These are phyloP conservation scores for Paecilomyces variotii DNA, from an alignment of 2,329 filamentous ascomycete species.

Conservation along the genomic window DNA sequence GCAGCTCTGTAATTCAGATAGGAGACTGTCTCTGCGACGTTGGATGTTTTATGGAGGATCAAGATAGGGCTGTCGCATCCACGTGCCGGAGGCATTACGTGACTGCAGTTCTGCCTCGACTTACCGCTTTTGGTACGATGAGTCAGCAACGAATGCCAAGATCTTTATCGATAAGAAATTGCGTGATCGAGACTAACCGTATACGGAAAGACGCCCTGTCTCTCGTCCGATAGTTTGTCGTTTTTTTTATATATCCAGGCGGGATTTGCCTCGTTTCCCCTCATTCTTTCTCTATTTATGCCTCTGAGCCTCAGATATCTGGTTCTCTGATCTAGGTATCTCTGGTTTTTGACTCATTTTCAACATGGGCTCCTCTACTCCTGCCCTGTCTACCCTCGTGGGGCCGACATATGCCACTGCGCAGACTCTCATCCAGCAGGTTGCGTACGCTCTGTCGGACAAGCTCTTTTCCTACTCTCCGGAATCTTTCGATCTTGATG, in stretches of 20 bases:
- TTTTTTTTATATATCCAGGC: slow-evolving; percentile 2
- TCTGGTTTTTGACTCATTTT: slow-evolving; percentile 4
- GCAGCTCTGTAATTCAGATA: background rate
- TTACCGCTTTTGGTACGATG: background rate
- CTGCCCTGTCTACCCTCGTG: slow-evolving; percentile 54
- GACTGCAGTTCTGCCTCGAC: background rate
- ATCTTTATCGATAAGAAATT: slow-evolving; percentile 12
- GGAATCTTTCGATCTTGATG: slow-evolving; percentile 83
- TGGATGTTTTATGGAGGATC: background rate
- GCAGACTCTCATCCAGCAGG: slow-evolving; percentile 89
- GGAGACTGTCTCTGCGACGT: background rate
- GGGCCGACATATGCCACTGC: slow-evolving; percentile 90
- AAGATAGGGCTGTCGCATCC: background rate
- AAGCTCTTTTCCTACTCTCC: slow-evolving; percentile 97
- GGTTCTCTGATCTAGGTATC: background rate
- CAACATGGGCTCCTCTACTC: slow-evolving; percentile 26
- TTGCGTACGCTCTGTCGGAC: slow-evolving; percentile 89
- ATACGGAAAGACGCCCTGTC: slow-evolving; percentile 6
- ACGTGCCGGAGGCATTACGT: background rate
- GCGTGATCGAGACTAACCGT: slow-evolving; percentile 9
- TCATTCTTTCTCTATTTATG: background rate
- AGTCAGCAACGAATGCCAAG: background rate
- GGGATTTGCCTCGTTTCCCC: slow-evolving; percentile 1
- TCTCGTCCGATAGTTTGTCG: background rate
- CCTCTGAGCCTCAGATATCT: background rate